Evolutionary conservation across 805 yeast genomes (phyloP).

Genomic region (Candida morakotiae): DNA sequence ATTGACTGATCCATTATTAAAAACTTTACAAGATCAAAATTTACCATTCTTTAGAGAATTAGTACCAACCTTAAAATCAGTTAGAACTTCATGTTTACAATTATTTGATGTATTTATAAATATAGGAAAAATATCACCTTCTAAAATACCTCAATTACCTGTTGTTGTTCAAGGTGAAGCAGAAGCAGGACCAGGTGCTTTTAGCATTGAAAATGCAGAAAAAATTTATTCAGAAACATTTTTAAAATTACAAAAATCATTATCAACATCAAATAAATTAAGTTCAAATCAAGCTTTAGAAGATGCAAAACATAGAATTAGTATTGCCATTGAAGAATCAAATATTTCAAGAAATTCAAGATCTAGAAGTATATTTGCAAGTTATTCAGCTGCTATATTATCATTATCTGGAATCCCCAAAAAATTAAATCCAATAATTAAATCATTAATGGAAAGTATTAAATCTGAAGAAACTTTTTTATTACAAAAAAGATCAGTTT

Average conservation of each 20-base stretch:
- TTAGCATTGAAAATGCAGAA: slow-evolving; percentile 74
- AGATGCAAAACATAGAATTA: slow-evolving; percentile 70
- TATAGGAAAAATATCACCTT: slow-evolving; percentile 66
- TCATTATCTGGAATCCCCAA: slow-evolving; percentile 68
- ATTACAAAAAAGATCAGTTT: slow-evolving; percentile 70
- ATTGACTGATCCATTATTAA: slow-evolving; percentile 25
- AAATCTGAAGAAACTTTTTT: slow-evolving; percentile 66
- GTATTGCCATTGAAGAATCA: slow-evolving; percentile 66
- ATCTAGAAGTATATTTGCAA: slow-evolving; percentile 60
- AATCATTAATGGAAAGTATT: slow-evolving; percentile 88
- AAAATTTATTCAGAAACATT: slow-evolving; percentile 60
- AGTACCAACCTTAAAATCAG: slow-evolving; percentile 79
- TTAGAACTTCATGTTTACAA: slow-evolving; percentile 84
- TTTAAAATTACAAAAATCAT: slow-evolving; percentile 55
- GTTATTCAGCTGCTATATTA: slow-evolving; percentile 72
- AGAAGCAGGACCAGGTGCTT: slow-evolving; percentile 93
- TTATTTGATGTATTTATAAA: slow-evolving; percentile 74
- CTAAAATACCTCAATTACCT: slow-evolving; percentile 77
- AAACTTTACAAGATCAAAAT: slow-evolving; percentile 39
- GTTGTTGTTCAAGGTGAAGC: slow-evolving; percentile 90
- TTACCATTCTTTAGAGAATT: slow-evolving; percentile 72
- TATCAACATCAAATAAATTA: slow-evolving; percentile 69
- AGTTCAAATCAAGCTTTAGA: slow-evolving; percentile 68
- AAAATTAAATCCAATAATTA: slow-evolving; percentile 82
- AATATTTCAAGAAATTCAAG: slow-evolving; percentile 47